Conservation (phyloP, 495 filamentous ascomycete genomes). For the Xylaria nigripes region DNA sequence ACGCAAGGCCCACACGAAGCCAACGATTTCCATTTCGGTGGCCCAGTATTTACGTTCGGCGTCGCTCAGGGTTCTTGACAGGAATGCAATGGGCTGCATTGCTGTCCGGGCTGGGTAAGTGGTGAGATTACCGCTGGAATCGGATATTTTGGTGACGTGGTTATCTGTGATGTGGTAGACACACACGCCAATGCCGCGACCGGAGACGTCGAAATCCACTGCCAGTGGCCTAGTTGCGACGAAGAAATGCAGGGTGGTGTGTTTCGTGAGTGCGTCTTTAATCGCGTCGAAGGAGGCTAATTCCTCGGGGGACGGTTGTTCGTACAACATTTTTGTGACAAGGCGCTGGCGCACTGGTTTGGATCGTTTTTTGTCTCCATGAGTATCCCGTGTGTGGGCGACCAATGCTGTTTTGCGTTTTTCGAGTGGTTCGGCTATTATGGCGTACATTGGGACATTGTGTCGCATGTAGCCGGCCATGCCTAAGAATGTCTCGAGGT, state of each 20-base stretch:
- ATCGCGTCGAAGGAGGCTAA: background rate
- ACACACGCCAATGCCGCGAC: background rate
- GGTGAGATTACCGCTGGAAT: background rate
- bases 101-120: background rate
- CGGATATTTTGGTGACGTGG: background rate
- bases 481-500: background rate
- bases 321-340: background rate
- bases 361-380: background rate
- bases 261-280: background rate
- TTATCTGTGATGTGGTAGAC: background rate
- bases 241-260: background rate
- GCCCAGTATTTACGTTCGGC: background rate
- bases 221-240: background rate
- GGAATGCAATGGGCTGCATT: background rate
- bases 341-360: background rate
- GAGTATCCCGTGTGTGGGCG: no score
- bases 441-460: background rate
- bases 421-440: background rate
- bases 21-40: background rate
- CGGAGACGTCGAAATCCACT: background rate
- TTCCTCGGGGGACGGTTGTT: background rate
- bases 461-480: background rate
- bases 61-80: background rate
- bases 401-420: no score
- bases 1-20: background rate